phyloP scores from a whole-genome alignment of 116 monocot species.

The Thalassia testudinum region DNA sequence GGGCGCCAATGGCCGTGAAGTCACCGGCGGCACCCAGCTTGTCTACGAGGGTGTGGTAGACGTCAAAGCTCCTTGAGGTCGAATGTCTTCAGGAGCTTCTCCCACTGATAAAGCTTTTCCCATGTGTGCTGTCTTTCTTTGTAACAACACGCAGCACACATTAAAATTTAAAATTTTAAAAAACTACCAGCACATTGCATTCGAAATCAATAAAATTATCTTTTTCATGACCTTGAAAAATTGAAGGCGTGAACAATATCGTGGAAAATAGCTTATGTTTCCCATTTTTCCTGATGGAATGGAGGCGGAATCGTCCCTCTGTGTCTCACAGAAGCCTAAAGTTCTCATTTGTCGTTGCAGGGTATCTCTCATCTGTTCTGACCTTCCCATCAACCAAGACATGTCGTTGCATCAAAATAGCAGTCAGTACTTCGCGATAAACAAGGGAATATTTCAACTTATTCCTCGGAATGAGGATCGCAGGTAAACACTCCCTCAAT shows the following conservation, averaged over 20 bases:
- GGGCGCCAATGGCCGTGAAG: slow-evolving; percentile 18
- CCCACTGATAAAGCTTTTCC: slow-evolving; percentile 40
- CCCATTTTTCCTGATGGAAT: too few species aligned
- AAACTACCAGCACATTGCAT: too few species aligned
- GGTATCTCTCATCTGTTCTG: slow-evolving; percentile 61
- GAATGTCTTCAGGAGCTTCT: slow-evolving; percentile 58
- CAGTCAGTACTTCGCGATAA: slow-evolving; percentile 39
- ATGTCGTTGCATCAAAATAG: slow-evolving; percentile 68
- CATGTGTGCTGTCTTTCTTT: not conserved
- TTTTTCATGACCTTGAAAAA: too few species aligned
- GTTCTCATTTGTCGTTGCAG: slow-evolving; percentile 67
- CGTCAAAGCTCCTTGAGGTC: slow-evolving; percentile 51
- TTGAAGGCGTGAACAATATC: too few species aligned
- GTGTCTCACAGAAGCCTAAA: slow-evolving; percentile 64
- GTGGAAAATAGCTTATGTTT: too few species aligned
- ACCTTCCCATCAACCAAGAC: slow-evolving; percentile 60
- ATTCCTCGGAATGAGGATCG: slow-evolving; percentile 64
- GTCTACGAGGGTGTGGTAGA: slow-evolving; percentile 30
- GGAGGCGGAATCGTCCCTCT: slow-evolving; percentile 58
- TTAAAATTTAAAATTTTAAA: too few species aligned
- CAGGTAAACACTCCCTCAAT: slow-evolving; percentile 51
- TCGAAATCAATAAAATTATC: too few species aligned
- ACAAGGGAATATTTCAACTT: slow-evolving; percentile 61
- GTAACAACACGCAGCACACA: too few species aligned
- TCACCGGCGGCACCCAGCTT: slow-evolving; percentile 38